A percentile compares a stretch with the other conserved stretches of the same genome.
Evolutionary conservation across 1,284 basidiomycete genomes (phyloP).

Genomic region (Ustilago esculenta): DNA sequence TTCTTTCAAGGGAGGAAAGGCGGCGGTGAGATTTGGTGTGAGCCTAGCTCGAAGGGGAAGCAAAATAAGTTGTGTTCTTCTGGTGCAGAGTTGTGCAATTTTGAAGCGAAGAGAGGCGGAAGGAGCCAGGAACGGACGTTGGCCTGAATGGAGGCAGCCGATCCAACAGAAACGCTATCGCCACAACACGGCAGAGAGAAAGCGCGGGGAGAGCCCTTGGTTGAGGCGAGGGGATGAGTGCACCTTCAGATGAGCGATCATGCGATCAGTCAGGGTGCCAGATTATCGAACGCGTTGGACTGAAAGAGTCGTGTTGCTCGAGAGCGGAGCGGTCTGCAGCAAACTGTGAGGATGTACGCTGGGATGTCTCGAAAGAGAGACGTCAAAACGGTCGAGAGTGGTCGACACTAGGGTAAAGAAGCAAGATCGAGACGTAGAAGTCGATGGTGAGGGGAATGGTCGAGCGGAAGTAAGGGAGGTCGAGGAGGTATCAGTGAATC

Average conservation of each 20-base stretch:
- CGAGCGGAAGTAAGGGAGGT: too few species aligned
- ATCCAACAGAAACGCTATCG: background rate
- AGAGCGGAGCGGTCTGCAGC: background rate
- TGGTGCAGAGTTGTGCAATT: slow-evolving; percentile 36
- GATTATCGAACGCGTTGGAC: slow-evolving; percentile 1
- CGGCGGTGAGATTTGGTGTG: too few species aligned
- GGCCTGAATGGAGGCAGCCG: slow-evolving; percentile 29
- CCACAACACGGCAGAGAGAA: background rate
- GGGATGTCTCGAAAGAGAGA: background rate
- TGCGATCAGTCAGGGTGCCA: too few species aligned
- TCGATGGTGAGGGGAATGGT: slow-evolving; percentile 3
- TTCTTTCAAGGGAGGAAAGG: too few species aligned
- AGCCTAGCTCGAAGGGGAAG: too few species aligned
- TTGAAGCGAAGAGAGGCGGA: slow-evolving; percentile 5
- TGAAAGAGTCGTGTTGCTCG: slow-evolving; percentile 25
- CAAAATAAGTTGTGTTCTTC: slow-evolving; percentile 1
- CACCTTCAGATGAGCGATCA: too few species aligned
- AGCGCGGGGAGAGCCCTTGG: background rate
- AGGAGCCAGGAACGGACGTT: slow-evolving; percentile 1
- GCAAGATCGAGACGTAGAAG: background rate
- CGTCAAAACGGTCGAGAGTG: slow-evolving; percentile 17
- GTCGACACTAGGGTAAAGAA: slow-evolving; percentile 17
- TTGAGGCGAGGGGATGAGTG: too few species aligned
- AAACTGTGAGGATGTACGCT: background rate
- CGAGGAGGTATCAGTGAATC: too few species aligned